Conservation (phyloP, 2,329 filamentous ascomycete species). For the Tolypocladium nubicola region DNA sequence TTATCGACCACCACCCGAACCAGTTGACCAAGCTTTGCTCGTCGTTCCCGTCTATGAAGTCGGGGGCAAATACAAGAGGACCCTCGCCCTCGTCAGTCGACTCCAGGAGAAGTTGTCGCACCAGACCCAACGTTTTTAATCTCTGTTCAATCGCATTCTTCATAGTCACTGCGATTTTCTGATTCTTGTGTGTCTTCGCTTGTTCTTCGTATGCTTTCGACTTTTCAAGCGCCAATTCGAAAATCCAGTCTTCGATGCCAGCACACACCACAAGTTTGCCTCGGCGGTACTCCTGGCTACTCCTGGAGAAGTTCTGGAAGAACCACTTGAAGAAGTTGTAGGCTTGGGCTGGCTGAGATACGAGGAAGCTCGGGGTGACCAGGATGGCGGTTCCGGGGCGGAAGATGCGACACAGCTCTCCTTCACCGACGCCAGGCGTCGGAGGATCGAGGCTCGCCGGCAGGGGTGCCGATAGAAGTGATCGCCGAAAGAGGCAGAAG, state of each 20-base stretch:
- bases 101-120: slow-evolving; percentile 9
- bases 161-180: not conserved
- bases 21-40: slow-evolving; percentile 53
- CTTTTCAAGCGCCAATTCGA: slow-evolving; percentile 14
- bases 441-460: slow-evolving; percentile 5
- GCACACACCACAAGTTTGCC: slow-evolving; percentile 19
- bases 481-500: slow-evolving; percentile 31
- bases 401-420: slow-evolving; percentile 19
- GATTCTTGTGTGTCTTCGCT: not conserved
- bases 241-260: slow-evolving; percentile 17
- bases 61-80: slow-evolving; percentile 34
- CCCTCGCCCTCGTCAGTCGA: slow-evolving; percentile 6
- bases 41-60: slow-evolving; percentile 42
- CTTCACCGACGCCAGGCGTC: slow-evolving; percentile 7
- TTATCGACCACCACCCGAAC: slow-evolving; percentile 48
- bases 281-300: slow-evolving; percentile 3
- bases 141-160: slow-evolving; percentile 8
- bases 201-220: not conserved
- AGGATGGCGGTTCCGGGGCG: slow-evolving; percentile 21
- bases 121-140: slow-evolving; percentile 11
- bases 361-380: slow-evolving; percentile 31
- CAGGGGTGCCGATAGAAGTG: slow-evolving; percentile 10
- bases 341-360: slow-evolving; percentile 24
- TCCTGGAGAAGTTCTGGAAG: slow-evolving; percentile 10
- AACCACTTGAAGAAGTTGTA: slow-evolving; percentile 26